Conservation (phyloP, 1,284 basidiomycete genomes). For the Caloboletus firmus region DNA sequence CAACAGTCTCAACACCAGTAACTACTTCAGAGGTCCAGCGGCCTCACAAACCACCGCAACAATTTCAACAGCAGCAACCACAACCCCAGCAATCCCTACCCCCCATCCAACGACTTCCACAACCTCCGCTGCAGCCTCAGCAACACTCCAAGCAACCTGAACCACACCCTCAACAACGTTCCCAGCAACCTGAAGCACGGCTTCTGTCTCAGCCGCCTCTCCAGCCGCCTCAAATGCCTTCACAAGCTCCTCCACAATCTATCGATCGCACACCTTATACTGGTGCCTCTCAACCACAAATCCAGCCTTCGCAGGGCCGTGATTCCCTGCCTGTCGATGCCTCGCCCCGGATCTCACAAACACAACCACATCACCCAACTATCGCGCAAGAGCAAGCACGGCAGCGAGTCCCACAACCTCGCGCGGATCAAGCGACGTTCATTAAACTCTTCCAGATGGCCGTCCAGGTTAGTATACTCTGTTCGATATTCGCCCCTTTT, state of each 20-base stretch:
- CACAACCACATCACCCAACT: neutral
- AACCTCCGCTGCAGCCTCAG: neutral
- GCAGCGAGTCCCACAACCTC: neutral
- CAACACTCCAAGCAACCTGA: conserved; percentile 5
- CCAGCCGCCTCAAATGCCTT: neutral
- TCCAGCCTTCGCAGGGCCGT: conserved; percentile 6
- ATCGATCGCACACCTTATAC: neutral
- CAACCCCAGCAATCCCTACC: neutral
- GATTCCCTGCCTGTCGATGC: neutral
- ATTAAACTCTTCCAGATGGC: conserved; percentile 24
- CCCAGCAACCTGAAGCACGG: conserved; percentile 1
- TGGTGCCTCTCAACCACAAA: conserved; percentile 3
- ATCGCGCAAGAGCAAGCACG: conserved; percentile 4
- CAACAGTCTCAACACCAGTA: neutral
- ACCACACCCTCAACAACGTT: neutral
- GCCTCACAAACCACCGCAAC: conserved; percentile 1
- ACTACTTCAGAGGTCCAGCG: neutral
- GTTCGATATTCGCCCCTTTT: neutral
- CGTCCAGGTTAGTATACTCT: conserved; percentile 20
- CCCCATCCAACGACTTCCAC: conserved; percentile 2
- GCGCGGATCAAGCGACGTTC: conserved; percentile 20
- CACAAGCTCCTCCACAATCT: neutral
- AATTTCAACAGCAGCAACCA: neutral
- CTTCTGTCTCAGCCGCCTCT: conserved; percentile 1
- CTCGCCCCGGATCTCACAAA: neutral